These are phyloP conservation scores for Populus euphratica DNA, from an alignment of 345 rosid genomes.

Conservation along the genomic window DNA sequence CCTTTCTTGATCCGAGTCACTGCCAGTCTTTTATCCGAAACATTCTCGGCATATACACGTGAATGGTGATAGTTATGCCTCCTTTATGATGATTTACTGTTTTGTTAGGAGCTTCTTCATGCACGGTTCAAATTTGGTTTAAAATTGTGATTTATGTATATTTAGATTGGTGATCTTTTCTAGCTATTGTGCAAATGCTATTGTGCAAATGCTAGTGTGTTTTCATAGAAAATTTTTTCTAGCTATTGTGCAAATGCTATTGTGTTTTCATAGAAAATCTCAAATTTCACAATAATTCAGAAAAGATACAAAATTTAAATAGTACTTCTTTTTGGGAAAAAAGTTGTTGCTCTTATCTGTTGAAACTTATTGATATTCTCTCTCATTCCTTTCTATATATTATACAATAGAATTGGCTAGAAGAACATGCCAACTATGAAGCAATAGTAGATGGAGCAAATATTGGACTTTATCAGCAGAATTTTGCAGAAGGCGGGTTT, in stretches of 20 bases:
- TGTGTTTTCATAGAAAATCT: background rate
- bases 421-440: conserved; percentile 51
- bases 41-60: no score
- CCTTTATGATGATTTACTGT: background rate
- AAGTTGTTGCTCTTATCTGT: background rate
- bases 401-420: conserved; percentile 61
- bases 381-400: background rate
- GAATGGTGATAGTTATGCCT: background rate
- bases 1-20: no score
- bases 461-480: conserved; percentile 84
- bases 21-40: no score
- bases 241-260: background rate
- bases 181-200: background rate
- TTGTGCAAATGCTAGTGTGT: no score
- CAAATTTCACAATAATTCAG: background rate
- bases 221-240: background rate
- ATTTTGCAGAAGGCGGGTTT: conserved; percentile 82
- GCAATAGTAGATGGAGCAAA: conserved; percentile 93
- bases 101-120: background rate
- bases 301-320: background rate
- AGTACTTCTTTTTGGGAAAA: background rate
- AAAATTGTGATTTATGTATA: background rate
- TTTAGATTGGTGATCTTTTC: background rate
- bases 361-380: background rate
- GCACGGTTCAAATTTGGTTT: background rate